These are phyloP conservation scores for Phytophthora quininea DNA, from an alignment of 352 stramenopile species.

Conservation along the genomic window DNA sequence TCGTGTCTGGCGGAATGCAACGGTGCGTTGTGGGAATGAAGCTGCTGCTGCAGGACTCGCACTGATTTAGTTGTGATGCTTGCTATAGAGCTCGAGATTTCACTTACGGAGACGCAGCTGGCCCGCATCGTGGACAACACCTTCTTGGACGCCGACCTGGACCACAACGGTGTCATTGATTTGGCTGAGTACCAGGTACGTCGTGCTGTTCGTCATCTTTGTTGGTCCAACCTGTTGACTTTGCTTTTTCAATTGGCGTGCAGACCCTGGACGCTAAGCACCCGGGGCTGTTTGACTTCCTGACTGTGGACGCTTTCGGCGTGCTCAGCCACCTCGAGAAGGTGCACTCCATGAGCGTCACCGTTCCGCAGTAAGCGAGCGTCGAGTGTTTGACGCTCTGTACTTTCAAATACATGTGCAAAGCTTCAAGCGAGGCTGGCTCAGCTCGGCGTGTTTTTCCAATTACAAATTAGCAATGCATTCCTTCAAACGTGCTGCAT, in stretches of 20 bases:
- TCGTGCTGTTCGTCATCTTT: background rate
- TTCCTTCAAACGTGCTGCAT: constrained; percentile 23
- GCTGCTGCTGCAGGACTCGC: background rate
- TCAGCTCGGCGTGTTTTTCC: constrained; percentile 15
- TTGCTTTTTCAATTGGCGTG: background rate
- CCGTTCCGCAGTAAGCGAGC: constrained; percentile 39
- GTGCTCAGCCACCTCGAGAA: constrained; percentile 86
- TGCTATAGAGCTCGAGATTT: constrained; percentile 78
- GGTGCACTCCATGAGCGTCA: constrained; percentile 79
- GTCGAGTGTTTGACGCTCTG: background rate
- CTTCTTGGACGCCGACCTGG: constrained; percentile 83
- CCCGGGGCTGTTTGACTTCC: constrained; percentile 84
- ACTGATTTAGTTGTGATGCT: constrained; percentile 10
- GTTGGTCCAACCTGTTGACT: too few relatives aligned
- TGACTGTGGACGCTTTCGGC: constrained; percentile 85
- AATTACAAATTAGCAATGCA: constrained; percentile 32
- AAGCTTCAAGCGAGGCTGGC: constrained; percentile 22
- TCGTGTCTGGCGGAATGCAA: constrained; percentile 87
- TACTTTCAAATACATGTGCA: constrained; percentile 25
- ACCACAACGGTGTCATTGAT: constrained; percentile 81
- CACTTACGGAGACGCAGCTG: constrained; percentile 75
- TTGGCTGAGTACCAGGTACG: constrained; percentile 80
- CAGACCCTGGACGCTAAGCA: constrained; percentile 83
- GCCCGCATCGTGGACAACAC: constrained; percentile 82
- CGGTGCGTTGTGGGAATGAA: constrained; percentile 43